Evolutionary conservation across 2,329 filamentous ascomycete species (phyloP).

Genomic region (Cyphellophora attinorum): DNA sequence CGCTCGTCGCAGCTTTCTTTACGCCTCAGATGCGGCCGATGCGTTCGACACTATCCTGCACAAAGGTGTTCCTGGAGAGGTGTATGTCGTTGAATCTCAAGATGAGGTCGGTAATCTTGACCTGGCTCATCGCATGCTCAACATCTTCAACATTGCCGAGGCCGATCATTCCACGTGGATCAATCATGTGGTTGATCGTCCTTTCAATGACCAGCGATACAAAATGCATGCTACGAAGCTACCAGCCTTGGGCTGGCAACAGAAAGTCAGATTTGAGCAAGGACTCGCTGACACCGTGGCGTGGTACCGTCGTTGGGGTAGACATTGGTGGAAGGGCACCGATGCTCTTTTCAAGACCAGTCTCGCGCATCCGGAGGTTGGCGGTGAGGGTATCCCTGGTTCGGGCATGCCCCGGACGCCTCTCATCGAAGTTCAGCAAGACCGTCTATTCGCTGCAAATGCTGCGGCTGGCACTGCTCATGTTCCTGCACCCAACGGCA

Average conservation of each 20-base stretch:
- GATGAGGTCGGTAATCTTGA: conserved; percentile 69
- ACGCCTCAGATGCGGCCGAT: conserved; percentile 68
- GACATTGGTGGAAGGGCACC: conserved; percentile 1
- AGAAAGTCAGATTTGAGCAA: conserved; percentile 54
- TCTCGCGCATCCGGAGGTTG: conserved; percentile 1
- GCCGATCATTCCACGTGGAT: conserved; percentile 23
- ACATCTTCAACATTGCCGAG: conserved; percentile 48
- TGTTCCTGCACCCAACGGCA: too few species aligned
- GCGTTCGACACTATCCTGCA: conserved; percentile 79
- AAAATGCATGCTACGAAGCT: conserved; percentile 63
- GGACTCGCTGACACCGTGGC: conserved; percentile 56
- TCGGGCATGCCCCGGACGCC: background rate
- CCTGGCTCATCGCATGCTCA: conserved; percentile 56
- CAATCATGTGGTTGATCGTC: conserved; percentile 61
- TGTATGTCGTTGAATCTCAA: conserved; percentile 73
- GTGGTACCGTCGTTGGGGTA: conserved; percentile 50
- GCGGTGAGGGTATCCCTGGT: background rate
- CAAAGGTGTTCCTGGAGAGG: conserved; percentile 61
- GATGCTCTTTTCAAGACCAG: background rate
- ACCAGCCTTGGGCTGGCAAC: conserved; percentile 57
- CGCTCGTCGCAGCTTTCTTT: conserved; percentile 66
- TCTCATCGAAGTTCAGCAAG: background rate
- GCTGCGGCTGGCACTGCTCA: too few species aligned
- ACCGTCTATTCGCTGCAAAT: too few species aligned
- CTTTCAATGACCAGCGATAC: conserved; percentile 68